Percentiles rank a stretch among this genome's conserved stretches.
Conservation (phyloP, 345 rosid species). For the Moringa oleifera region DNA sequence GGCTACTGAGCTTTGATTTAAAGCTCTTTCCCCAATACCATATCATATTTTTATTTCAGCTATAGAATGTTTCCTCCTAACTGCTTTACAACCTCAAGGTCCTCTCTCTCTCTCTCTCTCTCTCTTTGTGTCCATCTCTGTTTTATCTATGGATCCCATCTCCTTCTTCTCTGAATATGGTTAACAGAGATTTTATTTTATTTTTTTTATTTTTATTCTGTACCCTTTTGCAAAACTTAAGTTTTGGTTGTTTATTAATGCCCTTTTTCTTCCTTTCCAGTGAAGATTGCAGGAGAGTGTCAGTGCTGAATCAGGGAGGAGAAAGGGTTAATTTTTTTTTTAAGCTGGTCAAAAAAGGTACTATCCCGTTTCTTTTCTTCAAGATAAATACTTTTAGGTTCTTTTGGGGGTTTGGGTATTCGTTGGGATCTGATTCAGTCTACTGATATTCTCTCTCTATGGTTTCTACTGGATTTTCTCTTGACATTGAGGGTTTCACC, state of each 20-base stretch:
- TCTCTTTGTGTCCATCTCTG: not conserved
- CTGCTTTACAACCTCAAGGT: not conserved
- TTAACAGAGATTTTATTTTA: not conserved
- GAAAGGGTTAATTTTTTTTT: not conserved
- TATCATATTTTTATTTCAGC: not conserved
- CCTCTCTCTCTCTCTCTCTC: not conserved
- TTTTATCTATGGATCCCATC: not conserved
- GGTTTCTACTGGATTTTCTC: slow-evolving; percentile 16
- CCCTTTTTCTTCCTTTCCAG: slow-evolving; percentile 11
- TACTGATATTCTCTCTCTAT: slow-evolving; percentile 25
- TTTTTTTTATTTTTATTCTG: too few relatives aligned
- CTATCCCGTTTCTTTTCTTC: slow-evolving; percentile 1
- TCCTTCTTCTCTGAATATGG: not conserved
- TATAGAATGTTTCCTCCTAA: not conserved
- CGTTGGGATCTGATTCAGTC: slow-evolving; percentile 37
- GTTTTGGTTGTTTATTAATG: not conserved
- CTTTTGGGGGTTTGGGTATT: slow-evolving; percentile 2
- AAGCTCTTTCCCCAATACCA: slow-evolving; percentile 1
- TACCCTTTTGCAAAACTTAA: not conserved
- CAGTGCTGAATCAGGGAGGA: slow-evolving; percentile 13
- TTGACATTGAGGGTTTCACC: slow-evolving; percentile 13
- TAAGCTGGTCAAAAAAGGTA: slow-evolving; percentile 11
- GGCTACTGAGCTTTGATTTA: slow-evolving; percentile 1
- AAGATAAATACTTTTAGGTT: too few relatives aligned
- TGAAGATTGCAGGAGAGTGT: slow-evolving; percentile 14